These are phyloP conservation scores for Chlorella sp. DNA, from an alignment of 139 green algal genomes.

Conservation along the genomic window DNA sequence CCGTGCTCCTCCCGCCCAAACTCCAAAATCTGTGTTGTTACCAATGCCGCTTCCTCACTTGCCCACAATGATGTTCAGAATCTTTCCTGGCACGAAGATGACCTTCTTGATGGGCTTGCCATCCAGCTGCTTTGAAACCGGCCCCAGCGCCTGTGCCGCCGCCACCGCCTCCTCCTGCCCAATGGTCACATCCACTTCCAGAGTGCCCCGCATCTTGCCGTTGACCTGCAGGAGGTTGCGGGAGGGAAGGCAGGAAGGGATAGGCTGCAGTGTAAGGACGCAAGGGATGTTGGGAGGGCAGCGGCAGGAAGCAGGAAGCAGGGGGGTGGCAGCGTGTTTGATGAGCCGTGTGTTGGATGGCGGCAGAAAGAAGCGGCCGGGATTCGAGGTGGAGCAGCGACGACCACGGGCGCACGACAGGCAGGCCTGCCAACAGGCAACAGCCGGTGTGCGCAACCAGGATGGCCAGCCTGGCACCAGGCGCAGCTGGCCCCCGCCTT, in stretches of 20 bases:
- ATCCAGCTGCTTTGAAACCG: conserved; percentile 71
- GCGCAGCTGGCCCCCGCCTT: background rate
- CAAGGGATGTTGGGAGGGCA: no score
- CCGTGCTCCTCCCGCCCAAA: no score
- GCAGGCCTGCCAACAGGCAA: background rate
- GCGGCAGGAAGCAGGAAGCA: no score
- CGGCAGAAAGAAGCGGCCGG: background rate
- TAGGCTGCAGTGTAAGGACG: no score
- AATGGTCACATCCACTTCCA: conserved; percentile 75
- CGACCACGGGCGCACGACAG: background rate
- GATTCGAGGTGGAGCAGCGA: no score
- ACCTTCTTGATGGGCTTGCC: conserved; percentile 93
- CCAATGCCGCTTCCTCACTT: conserved; percentile 1
- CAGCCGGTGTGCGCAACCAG: background rate
- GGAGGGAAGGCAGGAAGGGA: no score
- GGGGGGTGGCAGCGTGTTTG: no score
- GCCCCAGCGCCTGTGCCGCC: conserved; percentile 54
- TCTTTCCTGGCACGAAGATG: conserved; percentile 93
- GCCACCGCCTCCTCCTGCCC: conserved; percentile 79
- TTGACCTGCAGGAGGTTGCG: conserved; percentile 74
- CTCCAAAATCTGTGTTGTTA: no score
- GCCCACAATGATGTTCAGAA: conserved; percentile 93
- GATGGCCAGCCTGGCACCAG: background rate
- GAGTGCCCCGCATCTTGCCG: conserved; percentile 90
- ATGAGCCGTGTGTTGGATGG: background rate